These are phyloP conservation scores for Psilocybe mexicana DNA, from an alignment of 1,284 basidiomycete species.

Conservation along the genomic window DNA sequence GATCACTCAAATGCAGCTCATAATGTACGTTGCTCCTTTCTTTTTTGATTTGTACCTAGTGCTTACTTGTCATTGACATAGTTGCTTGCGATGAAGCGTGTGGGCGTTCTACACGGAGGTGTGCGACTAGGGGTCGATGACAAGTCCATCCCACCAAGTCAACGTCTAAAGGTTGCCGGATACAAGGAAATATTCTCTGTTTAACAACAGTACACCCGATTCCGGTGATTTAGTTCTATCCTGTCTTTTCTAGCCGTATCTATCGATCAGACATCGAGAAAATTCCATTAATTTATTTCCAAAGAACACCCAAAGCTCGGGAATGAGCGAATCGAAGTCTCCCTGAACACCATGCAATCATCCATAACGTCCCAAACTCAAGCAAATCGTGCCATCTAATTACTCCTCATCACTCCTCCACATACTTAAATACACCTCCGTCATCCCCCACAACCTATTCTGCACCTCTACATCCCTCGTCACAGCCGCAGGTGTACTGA, in stretches of 20 bases:
- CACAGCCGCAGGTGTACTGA: constrained; percentile 27
- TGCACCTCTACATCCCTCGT: constrained; percentile 40
- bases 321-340: too few relatives aligned
- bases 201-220: constrained; percentile 31
- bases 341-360: too few relatives aligned
- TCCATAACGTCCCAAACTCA: too few relatives aligned
- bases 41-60: neutral
- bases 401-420: neutral
- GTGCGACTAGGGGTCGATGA: constrained; percentile 55
- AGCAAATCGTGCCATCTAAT: too few relatives aligned
- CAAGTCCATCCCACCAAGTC: constrained; percentile 64
- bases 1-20: constrained; percentile 93
- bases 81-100: constrained; percentile 83
- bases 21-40: constrained; percentile 54
- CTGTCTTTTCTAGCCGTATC: too few relatives aligned
- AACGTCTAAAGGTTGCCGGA: constrained; percentile 64
- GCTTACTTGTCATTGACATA: neutral
- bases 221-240: too few relatives aligned
- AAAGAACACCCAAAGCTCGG: too few relatives aligned
- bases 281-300: too few relatives aligned
- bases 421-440: constrained; percentile 35
- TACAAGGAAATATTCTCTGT: constrained; percentile 60
- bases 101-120: constrained; percentile 83
- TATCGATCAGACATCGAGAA: too few relatives aligned
- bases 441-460: constrained; percentile 44